These are phyloP conservation scores for Fusarium sp. DNA, from an alignment of 2,329 filamentous ascomycete species.

Conservation along the genomic window DNA sequence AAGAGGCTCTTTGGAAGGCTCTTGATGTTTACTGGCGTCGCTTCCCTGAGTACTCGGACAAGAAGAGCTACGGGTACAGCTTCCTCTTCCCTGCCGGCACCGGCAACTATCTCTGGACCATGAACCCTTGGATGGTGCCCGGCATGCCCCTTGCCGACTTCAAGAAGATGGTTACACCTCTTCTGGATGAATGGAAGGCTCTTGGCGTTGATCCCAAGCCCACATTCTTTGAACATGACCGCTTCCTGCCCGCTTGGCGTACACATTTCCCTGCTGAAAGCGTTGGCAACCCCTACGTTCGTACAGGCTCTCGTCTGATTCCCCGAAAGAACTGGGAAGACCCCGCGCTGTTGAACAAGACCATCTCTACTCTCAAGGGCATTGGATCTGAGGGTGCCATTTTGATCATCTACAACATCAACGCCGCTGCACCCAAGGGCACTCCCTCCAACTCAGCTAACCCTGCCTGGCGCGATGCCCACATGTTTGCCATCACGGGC, in stretches of 20 bases:
- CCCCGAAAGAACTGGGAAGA: slow-evolving; percentile 39
- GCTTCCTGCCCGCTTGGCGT: slow-evolving; percentile 45
- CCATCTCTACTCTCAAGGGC: slow-evolving; percentile 21
- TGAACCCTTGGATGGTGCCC: slow-evolving; percentile 46
- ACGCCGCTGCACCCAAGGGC: slow-evolving; percentile 32
- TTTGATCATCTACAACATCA: slow-evolving; percentile 34
- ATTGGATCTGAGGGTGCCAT: slow-evolving; percentile 21
- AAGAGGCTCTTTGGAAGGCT: slow-evolving; percentile 47
- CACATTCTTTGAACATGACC: slow-evolving; percentile 40
- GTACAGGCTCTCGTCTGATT: slow-evolving; percentile 45
- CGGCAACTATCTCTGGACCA: slow-evolving; percentile 48
- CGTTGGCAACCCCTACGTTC: slow-evolving; percentile 41
- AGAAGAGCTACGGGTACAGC: slow-evolving; percentile 43
- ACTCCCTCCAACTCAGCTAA: slow-evolving; percentile 53
- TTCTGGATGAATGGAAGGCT: slow-evolving; percentile 45
- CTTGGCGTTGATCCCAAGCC: slow-evolving; percentile 47
- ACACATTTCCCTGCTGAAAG: slow-evolving; percentile 42
- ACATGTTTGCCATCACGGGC: slow-evolving; percentile 49
- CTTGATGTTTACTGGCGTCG: slow-evolving; percentile 42
- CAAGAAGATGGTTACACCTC: slow-evolving; percentile 40
- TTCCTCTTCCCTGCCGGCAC: slow-evolving; percentile 38
- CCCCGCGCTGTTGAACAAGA: slow-evolving; percentile 21
- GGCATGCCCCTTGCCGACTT: slow-evolving; percentile 46
- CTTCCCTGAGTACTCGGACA: slow-evolving; percentile 42
- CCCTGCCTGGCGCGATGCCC: slow-evolving; percentile 55